phyloP scores from a whole-genome alignment of 2,329 filamentous ascomycete species.

The Xylaria digitata region DNA sequence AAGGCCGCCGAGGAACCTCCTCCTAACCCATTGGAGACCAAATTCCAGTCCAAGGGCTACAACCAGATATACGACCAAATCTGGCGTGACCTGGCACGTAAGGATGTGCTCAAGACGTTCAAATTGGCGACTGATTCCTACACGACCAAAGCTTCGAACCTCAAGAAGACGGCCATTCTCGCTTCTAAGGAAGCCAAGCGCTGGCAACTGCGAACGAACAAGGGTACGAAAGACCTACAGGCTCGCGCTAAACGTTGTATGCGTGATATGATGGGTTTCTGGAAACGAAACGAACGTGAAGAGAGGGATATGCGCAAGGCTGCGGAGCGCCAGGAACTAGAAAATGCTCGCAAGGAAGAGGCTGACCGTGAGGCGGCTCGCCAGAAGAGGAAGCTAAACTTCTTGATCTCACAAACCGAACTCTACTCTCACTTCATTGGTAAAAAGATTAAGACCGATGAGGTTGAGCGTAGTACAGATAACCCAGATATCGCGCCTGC shows the following conservation, averaged over 20 bases:
- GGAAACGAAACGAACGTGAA: slow-evolving; percentile 98
- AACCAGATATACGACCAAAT: slow-evolving; percentile 98
- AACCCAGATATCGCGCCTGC: slow-evolving; percentile 76
- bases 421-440: slow-evolving; percentile 99
- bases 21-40: slow-evolving; percentile 65
- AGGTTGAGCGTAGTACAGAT: slow-evolving; percentile 90
- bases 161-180: slow-evolving; percentile 96
- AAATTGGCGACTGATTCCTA: slow-evolving; percentile 89
- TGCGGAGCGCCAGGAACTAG: slow-evolving; percentile 94
- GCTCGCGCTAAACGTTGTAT: slow-evolving; percentile 97
- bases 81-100: slow-evolving; percentile 92
- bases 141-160: slow-evolving; percentile 89
- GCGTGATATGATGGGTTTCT: slow-evolving; percentile 99
- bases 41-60: slow-evolving; percentile 90
- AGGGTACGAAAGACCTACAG: slow-evolving; percentile 97
- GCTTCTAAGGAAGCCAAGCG: slow-evolving; percentile 97
- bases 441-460: slow-evolving; percentile 98
- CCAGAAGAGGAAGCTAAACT: slow-evolving; percentile 98
- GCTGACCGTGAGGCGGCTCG: slow-evolving; percentile 96
- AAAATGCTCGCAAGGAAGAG: slow-evolving; percentile 96
- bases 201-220: slow-evolving; percentile 98
- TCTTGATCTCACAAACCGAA: slow-evolving; percentile 98
- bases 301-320: slow-evolving; percentile 94
- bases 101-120: slow-evolving; percentile 92
- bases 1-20: slow-evolving; percentile 51